Evolutionary conservation across 106 monocot species (phyloP).

Genomic region (Chionographis japonica): DNA sequence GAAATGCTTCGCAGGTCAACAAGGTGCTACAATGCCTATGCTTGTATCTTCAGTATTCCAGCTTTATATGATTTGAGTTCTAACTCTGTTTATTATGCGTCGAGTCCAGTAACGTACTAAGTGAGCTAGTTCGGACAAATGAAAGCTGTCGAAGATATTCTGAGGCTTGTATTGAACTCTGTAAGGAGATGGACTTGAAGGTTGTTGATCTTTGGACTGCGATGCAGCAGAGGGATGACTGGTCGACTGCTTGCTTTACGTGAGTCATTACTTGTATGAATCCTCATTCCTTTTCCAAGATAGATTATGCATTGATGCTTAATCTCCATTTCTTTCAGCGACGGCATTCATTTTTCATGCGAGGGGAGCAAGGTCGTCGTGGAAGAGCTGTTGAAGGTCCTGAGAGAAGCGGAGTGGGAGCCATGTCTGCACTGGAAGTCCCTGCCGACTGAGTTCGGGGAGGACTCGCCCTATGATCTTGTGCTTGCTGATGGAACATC

Average conservation of each 20-base stretch:
- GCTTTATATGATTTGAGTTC: not conserved
- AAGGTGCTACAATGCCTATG: slow-evolving; percentile 24
- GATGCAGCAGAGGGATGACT: slow-evolving; percentile 61
- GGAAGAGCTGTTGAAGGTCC: slow-evolving; percentile 58
- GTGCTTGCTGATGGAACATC: slow-evolving; percentile 49
- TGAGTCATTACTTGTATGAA: slow-evolving; percentile 23
- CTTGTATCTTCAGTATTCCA: not conserved
- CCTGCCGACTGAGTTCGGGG: slow-evolving; percentile 69
- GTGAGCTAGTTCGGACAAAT: slow-evolving; percentile 58
- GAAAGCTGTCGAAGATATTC: slow-evolving; percentile 60
- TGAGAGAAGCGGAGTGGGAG: slow-evolving; percentile 68
- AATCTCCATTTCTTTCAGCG: slow-evolving; percentile 45
- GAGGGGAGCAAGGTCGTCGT: slow-evolving; percentile 80
- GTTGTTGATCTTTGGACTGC: slow-evolving; percentile 68
- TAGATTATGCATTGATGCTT: not conserved
- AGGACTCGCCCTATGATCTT: slow-evolving; percentile 68
- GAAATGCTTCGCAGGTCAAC: slow-evolving; percentile 30
- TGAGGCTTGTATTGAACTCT: slow-evolving; percentile 70
- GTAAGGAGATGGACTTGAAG: slow-evolving; percentile 69
- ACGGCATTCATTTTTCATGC: slow-evolving; percentile 63
- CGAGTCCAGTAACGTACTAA: slow-evolving; percentile 19
- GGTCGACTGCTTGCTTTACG: slow-evolving; percentile 72
- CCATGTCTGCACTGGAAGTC: slow-evolving; percentile 74
- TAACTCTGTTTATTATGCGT: not conserved
- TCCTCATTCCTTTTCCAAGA: not conserved